These are phyloP conservation scores for Ambrosiella cleistominuta DNA, from an alignment of 2,329 filamentous ascomycete species.

Conservation along the genomic window DNA sequence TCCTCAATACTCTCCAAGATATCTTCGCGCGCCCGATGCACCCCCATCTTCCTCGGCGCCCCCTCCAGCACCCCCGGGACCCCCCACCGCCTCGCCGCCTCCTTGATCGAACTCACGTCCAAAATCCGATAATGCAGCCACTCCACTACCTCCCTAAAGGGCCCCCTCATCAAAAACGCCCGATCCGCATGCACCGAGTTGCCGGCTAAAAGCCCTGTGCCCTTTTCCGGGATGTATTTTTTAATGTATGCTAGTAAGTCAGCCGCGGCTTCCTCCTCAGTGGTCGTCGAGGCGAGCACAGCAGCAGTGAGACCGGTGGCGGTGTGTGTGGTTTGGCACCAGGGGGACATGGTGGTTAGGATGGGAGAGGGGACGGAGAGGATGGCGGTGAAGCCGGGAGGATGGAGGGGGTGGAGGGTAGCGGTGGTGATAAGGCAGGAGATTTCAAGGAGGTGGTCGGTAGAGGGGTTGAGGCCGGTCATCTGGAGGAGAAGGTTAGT, in stretches of 20 bases:
- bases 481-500: slow-evolving; percentile 41
- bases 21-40: slow-evolving; percentile 73
- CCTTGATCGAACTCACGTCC: slow-evolving; percentile 84
- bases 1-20: slow-evolving; percentile 92
- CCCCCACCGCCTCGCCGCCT: slow-evolving; percentile 72
- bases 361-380: slow-evolving; percentile 55
- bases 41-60: slow-evolving; percentile 53
- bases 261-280: slow-evolving; percentile 60
- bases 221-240: slow-evolving; percentile 46
- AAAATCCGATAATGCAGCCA: slow-evolving; percentile 80
- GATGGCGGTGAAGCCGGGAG: slow-evolving; percentile 59
- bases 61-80: slow-evolving; percentile 38
- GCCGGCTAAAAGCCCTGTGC: slow-evolving; percentile 61
- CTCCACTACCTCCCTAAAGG: slow-evolving; percentile 55
- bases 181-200: slow-evolving; percentile 88
- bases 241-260: slow-evolving; percentile 64
- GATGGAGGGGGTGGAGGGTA: slow-evolving; percentile 58
- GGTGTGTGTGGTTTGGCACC: slow-evolving; percentile 71
- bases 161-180: slow-evolving; percentile 56
- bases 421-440: slow-evolving; percentile 81
- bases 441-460: slow-evolving; percentile 76
- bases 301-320: slow-evolving; percentile 64
- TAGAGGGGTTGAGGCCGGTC: slow-evolving; percentile 54
- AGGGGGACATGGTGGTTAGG: slow-evolving; percentile 67
- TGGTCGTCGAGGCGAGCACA: slow-evolving; percentile 21